Evolutionary conservation across 306 rosid genomes (phyloP), one percentile per base, ranked within the genome.

Genomic region (Vigna mungo): DNA sequence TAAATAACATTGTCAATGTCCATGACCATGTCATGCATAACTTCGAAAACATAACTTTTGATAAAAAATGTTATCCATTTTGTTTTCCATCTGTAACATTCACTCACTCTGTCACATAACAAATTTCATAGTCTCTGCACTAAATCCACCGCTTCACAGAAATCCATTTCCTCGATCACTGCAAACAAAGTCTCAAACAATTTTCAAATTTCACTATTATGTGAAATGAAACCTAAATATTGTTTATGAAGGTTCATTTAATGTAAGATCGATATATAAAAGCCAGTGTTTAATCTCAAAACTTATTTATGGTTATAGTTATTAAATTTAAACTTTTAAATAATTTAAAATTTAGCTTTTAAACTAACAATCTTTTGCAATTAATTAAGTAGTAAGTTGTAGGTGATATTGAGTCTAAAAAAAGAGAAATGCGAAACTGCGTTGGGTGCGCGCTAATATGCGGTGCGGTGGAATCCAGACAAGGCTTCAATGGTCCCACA

Each of bases 111-210:
- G 65, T 59, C 39, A 25, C 46, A 62, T 34, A 60, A 32, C 21
- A 32, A 61, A 32, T 59, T 18, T 59, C 14, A 36, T 4, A 62
- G 17, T 62, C 25, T 36, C 25, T 61, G 68, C 25, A n/a, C 25
- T 16, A 36, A 34, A 34, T 34, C 68, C 69, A 63, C 69, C 69
- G 69, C 69, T 63, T 4, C 17, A 9, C 44, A 34, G 14, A 14
- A 63, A 63, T 36, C 15, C 27, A 4, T 18, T 36, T 61, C 68
- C 47, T 16, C 16, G 10, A 63, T 63, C 46, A 3, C 9, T 41
- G 13, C 46, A 41, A 41, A 9, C 49, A 15, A 63, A 15, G 32
- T 58, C n/a, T 5, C n/a, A 59, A 12, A 59, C 7, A 25, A 25
- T 58, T 12, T n/a, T 4, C 23, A 10, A 20, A 20, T 11, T 21